phyloP scores from a whole-genome alignment of 495 filamentous ascomycete genomes.

The Lasiosphaeria miniovina region DNA sequence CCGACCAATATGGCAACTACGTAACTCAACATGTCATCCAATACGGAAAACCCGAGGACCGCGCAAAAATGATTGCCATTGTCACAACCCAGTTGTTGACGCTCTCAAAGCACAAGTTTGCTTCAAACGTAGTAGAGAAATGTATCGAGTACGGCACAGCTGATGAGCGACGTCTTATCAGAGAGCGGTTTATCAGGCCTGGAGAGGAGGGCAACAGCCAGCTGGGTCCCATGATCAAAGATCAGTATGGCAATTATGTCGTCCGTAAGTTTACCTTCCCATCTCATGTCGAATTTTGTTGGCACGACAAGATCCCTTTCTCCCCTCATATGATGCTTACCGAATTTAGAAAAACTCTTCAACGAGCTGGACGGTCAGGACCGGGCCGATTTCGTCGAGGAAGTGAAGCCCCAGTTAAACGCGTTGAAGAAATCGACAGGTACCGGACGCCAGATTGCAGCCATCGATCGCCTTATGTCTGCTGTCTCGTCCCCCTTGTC shows the following conservation, averaged over 20 bases:
- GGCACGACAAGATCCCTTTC: background rate
- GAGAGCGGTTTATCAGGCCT: conserved; percentile 57
- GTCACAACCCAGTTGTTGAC: conserved; percentile 69
- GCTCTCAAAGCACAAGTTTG: conserved; percentile 92
- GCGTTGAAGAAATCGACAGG: conserved; percentile 64
- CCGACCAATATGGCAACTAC: conserved; percentile 94
- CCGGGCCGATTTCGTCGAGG: conserved; percentile 61
- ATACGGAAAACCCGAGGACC: conserved; percentile 74
- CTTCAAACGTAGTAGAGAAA: conserved; percentile 96
- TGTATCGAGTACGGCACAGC: conserved; percentile 73
- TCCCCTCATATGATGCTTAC: background rate
- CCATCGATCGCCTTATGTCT: conserved; percentile 59
- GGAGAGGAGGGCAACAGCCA: conserved; percentile 64
- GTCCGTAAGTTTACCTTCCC: conserved; percentile 66
- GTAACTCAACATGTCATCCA: conserved; percentile 93
- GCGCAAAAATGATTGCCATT: conserved; percentile 65
- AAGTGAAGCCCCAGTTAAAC: conserved; percentile 70
- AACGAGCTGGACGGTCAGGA: conserved; percentile 52
- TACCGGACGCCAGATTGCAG: conserved; percentile 74
- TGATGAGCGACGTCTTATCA: conserved; percentile 68
- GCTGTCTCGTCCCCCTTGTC: conserved; percentile 16
- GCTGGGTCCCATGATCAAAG: conserved; percentile 75
- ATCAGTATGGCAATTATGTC: conserved; percentile 95
- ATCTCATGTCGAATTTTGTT: background rate
- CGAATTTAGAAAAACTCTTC: conserved; percentile 68